Evolutionary conservation across 2,329 filamentous ascomycete genomes (phyloP), one percentile per base, ranked within the genome.

Genomic region (Epicoccum sorghinum): DNA sequence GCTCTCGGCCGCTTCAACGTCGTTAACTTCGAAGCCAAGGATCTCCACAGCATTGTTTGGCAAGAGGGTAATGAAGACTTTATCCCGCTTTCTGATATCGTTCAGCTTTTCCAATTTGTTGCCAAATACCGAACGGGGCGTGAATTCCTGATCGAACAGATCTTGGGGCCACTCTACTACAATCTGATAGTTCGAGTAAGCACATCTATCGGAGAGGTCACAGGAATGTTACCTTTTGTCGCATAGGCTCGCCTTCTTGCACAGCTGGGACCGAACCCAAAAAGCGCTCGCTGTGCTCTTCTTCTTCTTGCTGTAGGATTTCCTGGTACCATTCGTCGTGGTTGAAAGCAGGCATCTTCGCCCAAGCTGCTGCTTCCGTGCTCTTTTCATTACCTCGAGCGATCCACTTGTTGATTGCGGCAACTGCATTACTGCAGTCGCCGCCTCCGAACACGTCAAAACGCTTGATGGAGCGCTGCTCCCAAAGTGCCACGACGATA

Each of bases 331-430:
- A 72, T 4, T 64, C 49, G 22, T 62, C 48, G 1, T 37, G 7
- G 23, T 67, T 53, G 47, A 64, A 72, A 1, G 69, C 68, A 7
- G 54, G 47, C 18, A 45, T 58, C 52, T 68, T 73, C 1, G 66
- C 63, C 71, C 71, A 74, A 4, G 59, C 58, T 24, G 65, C 48
- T 1, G 70, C 62, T 1, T 58, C 46, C 47, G 42, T 12, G 61
- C 64, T 46, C 66, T 72, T 22, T 14, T 50, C 41, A 22, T 49
- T 47, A 4, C 64, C 55, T 12, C 54, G 59, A 2, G 56, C 53
- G 6, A 74, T 69, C 70, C 70, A 74, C 10, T 67, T 46, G 44
- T 73, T 69, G 40, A 73, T 45, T 7, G 52, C 38, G 38, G 33
- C 29, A 7, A 59, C 18, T 6, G 67, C 68, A 4, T 55, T 59